phyloP scores from a whole-genome alignment of 2,329 filamentous ascomycete species.

The Orbilia javanica region DNA sequence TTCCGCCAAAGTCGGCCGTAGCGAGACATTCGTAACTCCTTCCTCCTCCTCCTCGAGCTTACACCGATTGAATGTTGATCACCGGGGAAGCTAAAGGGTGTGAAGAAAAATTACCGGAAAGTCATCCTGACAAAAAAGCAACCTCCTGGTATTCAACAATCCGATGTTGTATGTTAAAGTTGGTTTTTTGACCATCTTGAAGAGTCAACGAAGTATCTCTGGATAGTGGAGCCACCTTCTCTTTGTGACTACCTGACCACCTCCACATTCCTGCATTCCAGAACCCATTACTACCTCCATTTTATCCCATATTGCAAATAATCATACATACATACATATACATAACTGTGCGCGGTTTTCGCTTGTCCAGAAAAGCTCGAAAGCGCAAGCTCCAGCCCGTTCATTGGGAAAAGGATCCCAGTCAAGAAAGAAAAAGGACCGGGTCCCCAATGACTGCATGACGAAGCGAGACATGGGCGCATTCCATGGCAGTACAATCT shows the following conservation, averaged over 20 bases:
- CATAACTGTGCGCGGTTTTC: constrained; percentile 29
- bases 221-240: constrained; percentile 22
- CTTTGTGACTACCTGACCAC: constrained; percentile 3
- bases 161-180: constrained; percentile 5
- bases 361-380: constrained; percentile 5
- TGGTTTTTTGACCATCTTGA: background rate
- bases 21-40: constrained; percentile 33
- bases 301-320: constrained; percentile 13
- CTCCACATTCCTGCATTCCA: constrained; percentile 52
- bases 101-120: constrained; percentile 38
- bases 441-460: constrained; percentile 22
- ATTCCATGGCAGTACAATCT: constrained; percentile 27
- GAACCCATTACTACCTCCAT: constrained; percentile 20
- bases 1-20: constrained; percentile 48
- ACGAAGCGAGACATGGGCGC: constrained; percentile 40
- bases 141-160: constrained; percentile 1
- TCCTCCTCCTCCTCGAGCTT: constrained; percentile 5
- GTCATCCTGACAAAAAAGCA: background rate
- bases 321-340: background rate
- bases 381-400: constrained; percentile 18
- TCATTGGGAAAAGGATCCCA: background rate
- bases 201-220: constrained; percentile 13
- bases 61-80: background rate
- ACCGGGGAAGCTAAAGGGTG: background rate
- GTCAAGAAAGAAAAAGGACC: constrained; percentile 17